Evolutionary conservation across 441 rosid genomes (phyloP).

Genomic region (Metrosideros polymorpha): DNA sequence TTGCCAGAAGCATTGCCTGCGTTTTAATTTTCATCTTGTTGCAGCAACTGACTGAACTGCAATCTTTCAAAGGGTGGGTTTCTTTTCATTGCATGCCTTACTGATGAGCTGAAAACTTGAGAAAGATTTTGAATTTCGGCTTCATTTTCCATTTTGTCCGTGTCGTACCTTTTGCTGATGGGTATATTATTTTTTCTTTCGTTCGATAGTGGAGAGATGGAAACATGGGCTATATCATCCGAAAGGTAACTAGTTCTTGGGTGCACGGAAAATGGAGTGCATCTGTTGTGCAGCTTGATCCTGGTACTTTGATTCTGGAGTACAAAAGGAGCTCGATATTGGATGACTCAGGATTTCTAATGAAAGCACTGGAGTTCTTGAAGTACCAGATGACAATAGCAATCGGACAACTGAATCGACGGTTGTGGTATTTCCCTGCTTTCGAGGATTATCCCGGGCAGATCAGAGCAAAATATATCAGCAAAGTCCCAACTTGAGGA

Average conservation of each 20-base stretch:
- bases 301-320: slow-evolving; percentile 75
- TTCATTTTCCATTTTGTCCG: background rate
- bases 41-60: background rate
- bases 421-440: slow-evolving; percentile 26
- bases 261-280: slow-evolving; percentile 38
- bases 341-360: slow-evolving; percentile 35
- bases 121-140: too few relatives aligned
- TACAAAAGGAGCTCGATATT: slow-evolving; percentile 35
- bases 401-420: slow-evolving; percentile 23
- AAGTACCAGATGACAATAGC: slow-evolving; percentile 21
- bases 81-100: background rate
- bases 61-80: background rate
- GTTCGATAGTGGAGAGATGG: slow-evolving; percentile 63
- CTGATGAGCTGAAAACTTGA: background rate
- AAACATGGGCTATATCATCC: slow-evolving; percentile 25
- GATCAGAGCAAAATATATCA: slow-evolving; percentile 9
- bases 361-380: slow-evolving; percentile 37
- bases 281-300: slow-evolving; percentile 58
- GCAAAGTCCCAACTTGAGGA: slow-evolving; percentile 49
- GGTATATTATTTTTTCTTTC: background rate
- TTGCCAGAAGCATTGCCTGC: background rate
- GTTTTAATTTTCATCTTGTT: background rate
- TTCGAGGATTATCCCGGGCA: slow-evolving; percentile 14
- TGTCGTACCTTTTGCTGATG: background rate
- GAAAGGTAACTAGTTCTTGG: slow-evolving; percentile 47